Evolutionary conservation across 768 basidiomycete genomes (phyloP).

Genomic region (Hemileccinum impolitum): DNA sequence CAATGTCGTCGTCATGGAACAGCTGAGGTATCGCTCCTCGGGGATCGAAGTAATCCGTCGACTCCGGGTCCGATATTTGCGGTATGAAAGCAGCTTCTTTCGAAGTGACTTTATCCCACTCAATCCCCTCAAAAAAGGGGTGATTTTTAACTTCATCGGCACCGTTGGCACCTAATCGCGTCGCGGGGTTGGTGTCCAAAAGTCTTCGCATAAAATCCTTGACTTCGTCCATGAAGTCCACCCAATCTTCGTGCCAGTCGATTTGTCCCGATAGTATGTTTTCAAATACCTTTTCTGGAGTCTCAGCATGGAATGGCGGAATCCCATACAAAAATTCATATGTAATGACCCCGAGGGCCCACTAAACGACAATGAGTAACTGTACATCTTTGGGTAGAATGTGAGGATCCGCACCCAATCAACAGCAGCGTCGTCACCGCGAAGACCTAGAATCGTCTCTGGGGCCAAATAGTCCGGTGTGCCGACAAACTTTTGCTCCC

Average conservation of each 20-base stretch:
- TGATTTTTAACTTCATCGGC: conserved; percentile 92
- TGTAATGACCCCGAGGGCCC: conserved; percentile 97
- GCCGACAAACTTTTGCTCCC: conserved; percentile 93
- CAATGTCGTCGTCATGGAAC: conserved; percentile 86
- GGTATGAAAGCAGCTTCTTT: conserved; percentile 95
- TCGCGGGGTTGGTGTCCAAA: conserved; percentile 73
- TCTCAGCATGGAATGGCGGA: conserved; percentile 97
- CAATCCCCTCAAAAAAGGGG: conserved; percentile 84
- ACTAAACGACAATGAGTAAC: conserved; percentile 48
- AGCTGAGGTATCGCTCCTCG: conserved; percentile 87
- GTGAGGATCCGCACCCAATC: conserved; percentile 76
- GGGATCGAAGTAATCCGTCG: conserved; percentile 99
- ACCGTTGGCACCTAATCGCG: conserved; percentile 81
- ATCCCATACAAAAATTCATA: conserved; percentile 98
- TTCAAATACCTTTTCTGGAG: conserved; percentile 96
- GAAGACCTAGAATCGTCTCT: conserved; percentile 91
- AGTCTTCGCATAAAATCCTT: conserved; percentile 88
- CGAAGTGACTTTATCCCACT: conserved; percentile 89
- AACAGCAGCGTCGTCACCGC: conserved; percentile 91
- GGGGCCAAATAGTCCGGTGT: conserved; percentile 98
- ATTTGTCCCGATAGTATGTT: conserved; percentile 94
- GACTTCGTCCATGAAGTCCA: conserved; percentile 82
- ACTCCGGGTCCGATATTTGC: conserved; percentile 91
- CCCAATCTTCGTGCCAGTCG: conserved; percentile 94
- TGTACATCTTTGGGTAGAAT: conserved; percentile 5